Evolutionary conservation across 2,329 filamentous ascomycete species (phyloP), one percentile per base, ranked within the genome.

Genomic region (Xylaria sp.): DNA sequence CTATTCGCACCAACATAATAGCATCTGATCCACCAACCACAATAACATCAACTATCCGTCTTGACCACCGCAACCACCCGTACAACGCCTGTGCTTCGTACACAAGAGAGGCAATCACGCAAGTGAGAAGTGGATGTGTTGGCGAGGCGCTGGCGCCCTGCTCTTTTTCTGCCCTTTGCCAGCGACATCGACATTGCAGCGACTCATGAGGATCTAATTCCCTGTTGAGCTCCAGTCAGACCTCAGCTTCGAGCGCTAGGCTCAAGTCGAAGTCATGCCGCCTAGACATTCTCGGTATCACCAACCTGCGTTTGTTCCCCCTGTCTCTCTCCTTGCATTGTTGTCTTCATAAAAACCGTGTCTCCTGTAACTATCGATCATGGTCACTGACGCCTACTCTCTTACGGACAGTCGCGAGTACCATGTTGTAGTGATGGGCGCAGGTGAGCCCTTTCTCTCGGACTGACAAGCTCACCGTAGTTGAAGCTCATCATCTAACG

Each of bases 371-470:
- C n/a, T 65, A 40, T 65, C 54, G 66, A 72, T 60, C 68, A 68
- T 61, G 57, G 66, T 60, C 57, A 70, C 77, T 79, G 57, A 79
- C 76, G 50, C 69, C 40, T 64, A 27, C n/a, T 47, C 60, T 69
- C 66, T 54, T 73, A 70, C 68, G 71, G 37, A 44, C 73, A 92
- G 90, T 81, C 89, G 91, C 77, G 92, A 94, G 84, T 93, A 93
- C 78, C 90, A 94, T 80, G 91, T 94, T 78, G 92, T 94, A 75
- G 92, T 94, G 71, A 85, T 94, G 74, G 92, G 92, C 79, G 91
- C 92, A 84, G 92, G 91, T 92, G 82, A 78, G 87, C 82, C 64
- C 55, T 54, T 64, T 35, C 58, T 32, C 58, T 48, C 42, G 29
- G 27, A 55, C 37, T 23, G 47, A 35, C 13, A 62, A 5, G 51